A percentile compares a stretch with the other conserved stretches of the same genome.
Evolutionary conservation across 2,329 filamentous ascomycete genomes (phyloP).

Genomic region (Meredithiella fracta): DNA sequence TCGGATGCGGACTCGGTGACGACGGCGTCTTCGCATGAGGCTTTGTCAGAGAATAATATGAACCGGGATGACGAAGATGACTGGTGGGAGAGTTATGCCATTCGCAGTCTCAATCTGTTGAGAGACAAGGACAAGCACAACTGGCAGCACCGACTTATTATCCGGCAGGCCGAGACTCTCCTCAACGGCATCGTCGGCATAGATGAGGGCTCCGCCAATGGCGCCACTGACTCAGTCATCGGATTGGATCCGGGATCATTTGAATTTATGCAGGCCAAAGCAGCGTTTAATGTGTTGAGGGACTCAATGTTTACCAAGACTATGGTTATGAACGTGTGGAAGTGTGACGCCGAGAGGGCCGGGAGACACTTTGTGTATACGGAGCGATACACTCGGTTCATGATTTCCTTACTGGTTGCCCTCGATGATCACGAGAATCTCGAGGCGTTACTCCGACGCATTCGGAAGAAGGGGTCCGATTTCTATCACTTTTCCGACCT

Average conservation of each 20-base stretch:
- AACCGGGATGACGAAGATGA: slow-evolving; percentile 42
- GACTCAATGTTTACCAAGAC: slow-evolving; percentile 75
- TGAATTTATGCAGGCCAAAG: slow-evolving; percentile 49
- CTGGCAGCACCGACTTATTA: slow-evolving; percentile 87
- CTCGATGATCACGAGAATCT: slow-evolving; percentile 60
- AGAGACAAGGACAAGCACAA: slow-evolving; percentile 73
- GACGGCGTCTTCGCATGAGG: slow-evolving; percentile 7
- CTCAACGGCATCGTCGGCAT: slow-evolving; percentile 31
- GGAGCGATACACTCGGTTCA: slow-evolving; percentile 68
- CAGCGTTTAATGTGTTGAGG: slow-evolving; percentile 61
- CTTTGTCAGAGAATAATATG: slow-evolving; percentile 1
- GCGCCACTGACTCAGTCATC: background rate
- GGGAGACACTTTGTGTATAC: slow-evolving; percentile 89
- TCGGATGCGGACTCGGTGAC: background rate
- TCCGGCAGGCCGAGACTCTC: slow-evolving; percentile 46
- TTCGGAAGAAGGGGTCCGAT: slow-evolving; percentile 68
- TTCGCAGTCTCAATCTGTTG: slow-evolving; percentile 33
- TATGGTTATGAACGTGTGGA: slow-evolving; percentile 90
- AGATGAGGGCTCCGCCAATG: background rate
- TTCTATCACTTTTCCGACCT: slow-evolving; percentile 46
- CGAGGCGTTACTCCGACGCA: slow-evolving; percentile 60
- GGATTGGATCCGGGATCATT: background rate
- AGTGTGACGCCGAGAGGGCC: slow-evolving; percentile 67
- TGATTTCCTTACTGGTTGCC: slow-evolving; percentile 56
- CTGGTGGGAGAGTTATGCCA: slow-evolving; percentile 37